Evolutionary conservation across 257 asterid species (phyloP).

Genomic region (Solanum sejunctum): DNA sequence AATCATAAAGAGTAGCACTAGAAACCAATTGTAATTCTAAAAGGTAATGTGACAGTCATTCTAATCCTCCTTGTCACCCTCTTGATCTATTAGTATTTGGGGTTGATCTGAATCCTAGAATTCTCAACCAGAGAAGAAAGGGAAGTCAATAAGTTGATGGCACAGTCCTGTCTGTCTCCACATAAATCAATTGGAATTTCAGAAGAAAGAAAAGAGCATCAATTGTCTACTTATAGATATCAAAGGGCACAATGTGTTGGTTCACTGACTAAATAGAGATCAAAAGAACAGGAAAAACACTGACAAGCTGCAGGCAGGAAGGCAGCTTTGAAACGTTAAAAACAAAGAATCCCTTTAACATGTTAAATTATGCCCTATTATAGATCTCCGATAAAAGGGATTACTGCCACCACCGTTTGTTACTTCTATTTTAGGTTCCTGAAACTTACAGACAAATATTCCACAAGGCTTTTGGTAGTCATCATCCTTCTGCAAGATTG

Average conservation of each 20-base stretch:
- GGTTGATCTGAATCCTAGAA: not conserved
- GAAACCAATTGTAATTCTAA: not conserved
- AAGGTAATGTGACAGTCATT: not conserved
- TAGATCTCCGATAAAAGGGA: not conserved
- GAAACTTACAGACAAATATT: conserved; percentile 56
- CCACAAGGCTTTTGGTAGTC: conserved; percentile 84
- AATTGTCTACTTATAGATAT: not conserved
- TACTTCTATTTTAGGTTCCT: not conserved
- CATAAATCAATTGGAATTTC: not conserved
- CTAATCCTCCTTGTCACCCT: not conserved
- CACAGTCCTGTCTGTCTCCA: not conserved
- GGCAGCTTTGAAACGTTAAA: not conserved
- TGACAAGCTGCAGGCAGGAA: not conserved
- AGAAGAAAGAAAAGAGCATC: not conserved
- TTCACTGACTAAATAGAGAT: not conserved
- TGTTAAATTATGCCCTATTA: not conserved
- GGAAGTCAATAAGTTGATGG: not conserved
- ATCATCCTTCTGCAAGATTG: conserved; percentile 64
- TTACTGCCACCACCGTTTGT: not conserved
- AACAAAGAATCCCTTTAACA: not conserved
- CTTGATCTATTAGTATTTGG: not conserved
- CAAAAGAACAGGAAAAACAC: not conserved
- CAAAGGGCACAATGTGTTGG: not conserved
- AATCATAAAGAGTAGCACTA: not conserved
- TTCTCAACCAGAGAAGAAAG: not conserved